Percentiles rank a stretch among this genome's conserved stretches.
Evolutionary conservation across 2,329 filamentous ascomycete species (phyloP).

Genomic region (Claviceps spartinae): DNA sequence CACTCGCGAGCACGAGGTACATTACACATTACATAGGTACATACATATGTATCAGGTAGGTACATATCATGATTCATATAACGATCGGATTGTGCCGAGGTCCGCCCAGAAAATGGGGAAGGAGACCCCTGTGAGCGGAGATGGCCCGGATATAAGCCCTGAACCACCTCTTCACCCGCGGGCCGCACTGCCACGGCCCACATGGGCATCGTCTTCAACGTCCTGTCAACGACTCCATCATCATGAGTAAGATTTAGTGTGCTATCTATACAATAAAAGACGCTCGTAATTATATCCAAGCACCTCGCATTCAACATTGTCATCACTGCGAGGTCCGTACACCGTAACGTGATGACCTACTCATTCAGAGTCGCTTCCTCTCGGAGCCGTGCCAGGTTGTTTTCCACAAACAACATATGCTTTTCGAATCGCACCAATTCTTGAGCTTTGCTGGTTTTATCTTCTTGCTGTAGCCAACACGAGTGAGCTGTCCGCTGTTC

Average conservation of each 20-base stretch:
- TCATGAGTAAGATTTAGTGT: background rate
- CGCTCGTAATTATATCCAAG: background rate
- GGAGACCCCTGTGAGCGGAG: background rate
- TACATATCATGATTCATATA: too few species aligned
- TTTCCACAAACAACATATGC: slow-evolving; percentile 70
- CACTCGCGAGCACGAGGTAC: too few species aligned
- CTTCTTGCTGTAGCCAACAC: slow-evolving; percentile 51
- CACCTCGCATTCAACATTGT: slow-evolving; percentile 1
- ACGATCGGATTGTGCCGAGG: too few species aligned
- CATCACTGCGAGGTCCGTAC: background rate
- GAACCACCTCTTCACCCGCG: background rate
- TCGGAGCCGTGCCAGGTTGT: slow-evolving; percentile 38
- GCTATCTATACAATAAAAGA: background rate
- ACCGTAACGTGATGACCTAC: background rate
- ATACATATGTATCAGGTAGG: too few species aligned
- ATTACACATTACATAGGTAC: too few species aligned
- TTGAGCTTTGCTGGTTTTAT: slow-evolving; percentile 55
- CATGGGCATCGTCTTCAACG: too few species aligned
- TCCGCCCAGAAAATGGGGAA: background rate
- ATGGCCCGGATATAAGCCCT: background rate
- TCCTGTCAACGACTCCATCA: background rate
- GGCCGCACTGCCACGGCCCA: background rate
- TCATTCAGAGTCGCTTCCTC: slow-evolving; percentile 25
- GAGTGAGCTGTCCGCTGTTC: slow-evolving; percentile 54
- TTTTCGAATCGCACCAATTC: slow-evolving; percentile 79